phyloP scores from a whole-genome alignment of 768 basidiomycete species.

The Lepiota brunneoincarnata region DNA sequence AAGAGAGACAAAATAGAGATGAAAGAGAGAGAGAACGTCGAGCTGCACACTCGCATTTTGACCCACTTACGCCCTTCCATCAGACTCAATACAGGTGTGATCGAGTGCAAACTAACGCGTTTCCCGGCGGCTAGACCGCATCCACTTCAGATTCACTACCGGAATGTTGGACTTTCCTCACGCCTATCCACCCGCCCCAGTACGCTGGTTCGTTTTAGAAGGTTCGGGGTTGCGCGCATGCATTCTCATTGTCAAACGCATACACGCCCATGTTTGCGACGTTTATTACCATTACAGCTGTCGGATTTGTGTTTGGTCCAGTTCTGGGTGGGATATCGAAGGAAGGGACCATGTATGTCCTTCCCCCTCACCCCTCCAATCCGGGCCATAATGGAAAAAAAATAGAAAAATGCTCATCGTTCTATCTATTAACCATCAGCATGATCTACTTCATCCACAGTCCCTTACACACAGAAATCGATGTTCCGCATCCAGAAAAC shows the following conservation, averaged over 20 bases:
- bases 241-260: conserved; percentile 64
- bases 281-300: conserved; percentile 81
- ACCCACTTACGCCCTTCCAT: no score
- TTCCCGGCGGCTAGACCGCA: no score
- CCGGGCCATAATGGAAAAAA: background rate
- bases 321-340: conserved; percentile 70
- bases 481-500: conserved; percentile 38
- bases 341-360: conserved; percentile 41
- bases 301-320: conserved; percentile 73
- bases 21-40: no score
- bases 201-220: no score
- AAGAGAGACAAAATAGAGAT: no score
- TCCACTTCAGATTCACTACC: no score
- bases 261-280: conserved; percentile 79
- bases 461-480: conserved; percentile 58
- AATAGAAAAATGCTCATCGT: conserved; percentile 66
- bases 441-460: conserved; percentile 50
- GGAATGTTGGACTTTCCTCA: no score
- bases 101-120: no score
- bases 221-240: conserved; percentile 79
- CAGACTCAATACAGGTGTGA: no score
- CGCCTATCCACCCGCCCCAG: no score
- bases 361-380: background rate
- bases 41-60: no score
- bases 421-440: conserved; percentile 56